These are phyloP conservation scores for Rubia peregrina DNA, from an alignment of 305 asterid species.

Conservation along the genomic window DNA sequence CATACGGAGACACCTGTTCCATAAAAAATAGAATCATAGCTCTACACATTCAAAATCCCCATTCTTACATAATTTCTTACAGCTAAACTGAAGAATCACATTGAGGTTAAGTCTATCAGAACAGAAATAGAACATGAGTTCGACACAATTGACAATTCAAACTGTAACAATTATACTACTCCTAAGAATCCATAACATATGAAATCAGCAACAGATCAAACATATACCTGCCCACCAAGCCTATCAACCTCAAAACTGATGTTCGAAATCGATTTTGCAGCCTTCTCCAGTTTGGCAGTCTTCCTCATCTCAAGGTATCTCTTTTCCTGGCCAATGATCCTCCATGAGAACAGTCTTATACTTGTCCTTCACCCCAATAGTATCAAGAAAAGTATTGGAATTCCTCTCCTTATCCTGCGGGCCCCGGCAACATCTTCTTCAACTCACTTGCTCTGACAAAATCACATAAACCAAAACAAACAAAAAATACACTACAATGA, in stretches of 20 bases:
- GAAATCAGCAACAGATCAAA: slow-evolving; percentile 2
- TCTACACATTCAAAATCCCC: background rate
- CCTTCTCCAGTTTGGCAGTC: slow-evolving; percentile 61
- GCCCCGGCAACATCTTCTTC: slow-evolving; percentile 85
- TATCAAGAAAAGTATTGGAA: slow-evolving; percentile 65
- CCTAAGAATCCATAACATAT: background rate
- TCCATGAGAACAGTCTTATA: slow-evolving; percentile 70
- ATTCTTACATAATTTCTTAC: background rate
- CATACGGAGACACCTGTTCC: slow-evolving; percentile 62
- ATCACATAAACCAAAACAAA: background rate
- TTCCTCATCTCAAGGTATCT: slow-evolving; percentile 69
- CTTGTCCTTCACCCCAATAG: slow-evolving; percentile 70
- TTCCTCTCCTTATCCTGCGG: slow-evolving; percentile 79
- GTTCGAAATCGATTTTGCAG: slow-evolving; percentile 57
- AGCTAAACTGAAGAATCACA: too few relatives aligned
- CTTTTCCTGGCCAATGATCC: slow-evolving; percentile 82
- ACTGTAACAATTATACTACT: background rate
- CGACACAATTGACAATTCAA: background rate
- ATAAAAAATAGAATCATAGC: slow-evolving; percentile 5
- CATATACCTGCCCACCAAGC: slow-evolving; percentile 60
- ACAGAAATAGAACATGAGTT: slow-evolving; percentile 5
- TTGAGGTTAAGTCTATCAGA: background rate
- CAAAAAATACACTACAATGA: background rate
- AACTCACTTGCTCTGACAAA: slow-evolving; percentile 47
- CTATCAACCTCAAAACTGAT: slow-evolving; percentile 74